These are phyloP conservation scores for Yarrowia sp. DNA, from an alignment of 805 yeast species.

Conservation along the genomic window DNA sequence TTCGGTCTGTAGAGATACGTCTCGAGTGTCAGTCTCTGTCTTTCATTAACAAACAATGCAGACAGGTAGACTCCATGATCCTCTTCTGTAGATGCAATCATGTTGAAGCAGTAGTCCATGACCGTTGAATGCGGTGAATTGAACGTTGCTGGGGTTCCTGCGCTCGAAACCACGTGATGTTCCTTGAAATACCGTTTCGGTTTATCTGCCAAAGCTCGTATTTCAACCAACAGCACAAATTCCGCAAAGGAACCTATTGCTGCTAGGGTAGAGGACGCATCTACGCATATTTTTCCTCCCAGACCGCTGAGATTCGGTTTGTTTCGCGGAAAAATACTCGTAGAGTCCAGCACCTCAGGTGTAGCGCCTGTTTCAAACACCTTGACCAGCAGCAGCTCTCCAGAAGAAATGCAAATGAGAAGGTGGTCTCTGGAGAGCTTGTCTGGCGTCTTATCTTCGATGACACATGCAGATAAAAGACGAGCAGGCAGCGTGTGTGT, in stretches of 20 bases:
- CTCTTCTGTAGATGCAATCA: conserved; percentile 5
- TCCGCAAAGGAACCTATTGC: conserved; percentile 18
- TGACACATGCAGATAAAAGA: conserved; percentile 13
- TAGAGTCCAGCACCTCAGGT: conserved; percentile 7
- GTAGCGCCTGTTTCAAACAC: conserved; percentile 29
- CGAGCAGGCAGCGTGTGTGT: conserved; percentile 22
- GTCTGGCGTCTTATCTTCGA: conserved; percentile 7
- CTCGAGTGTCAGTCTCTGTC: conserved; percentile 15
- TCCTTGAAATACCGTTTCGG: conserved; percentile 19
- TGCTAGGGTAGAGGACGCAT: background rate
- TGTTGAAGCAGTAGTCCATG: conserved; percentile 21
- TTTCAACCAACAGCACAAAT: conserved; percentile 4
- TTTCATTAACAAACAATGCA: conserved; percentile 12
- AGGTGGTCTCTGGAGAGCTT: conserved; percentile 19
- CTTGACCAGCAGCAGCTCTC: conserved; percentile 22
- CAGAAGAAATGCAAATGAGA: conserved; percentile 16
- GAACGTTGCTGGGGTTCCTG: conserved; percentile 10
- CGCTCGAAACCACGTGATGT: background rate
- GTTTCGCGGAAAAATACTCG: background rate
- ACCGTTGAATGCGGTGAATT: background rate
- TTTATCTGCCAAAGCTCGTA: conserved; percentile 1
- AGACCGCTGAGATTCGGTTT: conserved; percentile 29
- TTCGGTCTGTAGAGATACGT: conserved; percentile 20
- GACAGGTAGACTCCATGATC: conserved; percentile 20
- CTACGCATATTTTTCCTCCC: conserved; percentile 12